phyloP scores from a whole-genome alignment of 2,329 filamentous ascomycete genomes.

The Daldinia sp. region DNA sequence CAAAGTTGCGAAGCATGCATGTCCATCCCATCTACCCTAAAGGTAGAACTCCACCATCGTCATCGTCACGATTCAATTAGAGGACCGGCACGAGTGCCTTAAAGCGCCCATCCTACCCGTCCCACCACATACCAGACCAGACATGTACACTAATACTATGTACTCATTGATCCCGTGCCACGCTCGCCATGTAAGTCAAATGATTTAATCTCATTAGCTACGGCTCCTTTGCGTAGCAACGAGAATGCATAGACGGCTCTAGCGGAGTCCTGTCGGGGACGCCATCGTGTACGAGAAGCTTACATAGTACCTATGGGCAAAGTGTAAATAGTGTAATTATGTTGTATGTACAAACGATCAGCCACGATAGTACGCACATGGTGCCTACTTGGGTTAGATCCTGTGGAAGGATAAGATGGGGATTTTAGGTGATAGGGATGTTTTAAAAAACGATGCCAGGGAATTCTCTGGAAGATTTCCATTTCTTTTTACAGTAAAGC shows the following conservation, averaged over 20 bases:
- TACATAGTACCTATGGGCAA: slow-evolving; percentile 10
- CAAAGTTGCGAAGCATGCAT: slow-evolving; percentile 34
- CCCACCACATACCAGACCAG: slow-evolving; percentile 24
- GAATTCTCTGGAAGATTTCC: slow-evolving; percentile 46
- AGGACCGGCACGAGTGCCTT: slow-evolving; percentile 33
- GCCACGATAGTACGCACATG: slow-evolving; percentile 19
- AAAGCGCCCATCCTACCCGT: slow-evolving; percentile 25
- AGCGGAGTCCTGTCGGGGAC: slow-evolving; percentile 23
- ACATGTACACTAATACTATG: slow-evolving; percentile 1
- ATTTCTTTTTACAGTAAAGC: slow-evolving; percentile 43
- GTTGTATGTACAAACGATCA: slow-evolving; percentile 11
- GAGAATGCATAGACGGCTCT: slow-evolving; percentile 17
- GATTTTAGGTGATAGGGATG: slow-evolving; percentile 16
- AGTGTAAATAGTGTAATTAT: background rate
- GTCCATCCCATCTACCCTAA: slow-evolving; percentile 17
- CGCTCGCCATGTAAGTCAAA: slow-evolving; percentile 35
- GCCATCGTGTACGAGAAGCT: slow-evolving; percentile 18
- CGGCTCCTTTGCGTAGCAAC: slow-evolving; percentile 26
- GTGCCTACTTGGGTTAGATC: slow-evolving; percentile 7
- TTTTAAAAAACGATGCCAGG: slow-evolving; percentile 34
- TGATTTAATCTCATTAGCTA: slow-evolving; percentile 33
- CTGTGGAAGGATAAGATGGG: slow-evolving; percentile 27
- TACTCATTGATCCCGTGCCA: slow-evolving; percentile 37
- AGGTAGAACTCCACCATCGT: slow-evolving; percentile 40
- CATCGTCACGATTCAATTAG: slow-evolving; percentile 41